A percentile compares a stretch with the other conserved stretches of the same genome.
phyloP scores from a whole-genome alignment of 495 filamentous ascomycete species.

The Xylaria scruposa region DNA sequence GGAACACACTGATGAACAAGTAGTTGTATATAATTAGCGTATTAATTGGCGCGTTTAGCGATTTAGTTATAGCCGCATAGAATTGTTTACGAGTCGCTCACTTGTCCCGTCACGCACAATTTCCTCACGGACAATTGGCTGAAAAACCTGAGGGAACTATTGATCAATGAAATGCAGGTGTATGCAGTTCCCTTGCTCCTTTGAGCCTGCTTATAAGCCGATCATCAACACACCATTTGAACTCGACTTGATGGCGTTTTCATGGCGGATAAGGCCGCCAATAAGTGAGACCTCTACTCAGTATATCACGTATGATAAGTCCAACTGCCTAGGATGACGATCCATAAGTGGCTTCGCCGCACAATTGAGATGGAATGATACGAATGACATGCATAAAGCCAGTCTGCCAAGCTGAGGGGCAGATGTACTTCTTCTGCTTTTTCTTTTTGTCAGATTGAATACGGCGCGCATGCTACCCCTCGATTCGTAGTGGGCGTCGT shows the following conservation, averaged over 20 bases:
- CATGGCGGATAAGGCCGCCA: background rate
- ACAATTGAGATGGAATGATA: background rate
- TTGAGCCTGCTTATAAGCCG: background rate
- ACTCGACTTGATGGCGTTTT: background rate
- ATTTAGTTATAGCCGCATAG: background rate
- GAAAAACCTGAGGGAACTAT: slow-evolving; percentile 5
- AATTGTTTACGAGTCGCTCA: background rate
- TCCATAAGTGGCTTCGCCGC: background rate
- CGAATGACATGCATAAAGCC: background rate
- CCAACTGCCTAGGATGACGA: background rate
- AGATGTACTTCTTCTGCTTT: background rate
- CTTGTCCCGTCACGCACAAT: background rate
- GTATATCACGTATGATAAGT: background rate
- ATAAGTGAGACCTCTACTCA: background rate
- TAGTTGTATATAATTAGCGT: too few relatives aligned
- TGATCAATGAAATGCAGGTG: background rate
- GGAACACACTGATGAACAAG: too few relatives aligned
- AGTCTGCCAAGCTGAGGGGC: background rate
- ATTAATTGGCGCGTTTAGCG: background rate
- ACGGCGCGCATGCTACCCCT: background rate
- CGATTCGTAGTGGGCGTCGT: background rate
- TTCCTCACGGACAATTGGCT: background rate
- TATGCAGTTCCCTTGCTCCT: background rate
- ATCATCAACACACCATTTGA: background rate
- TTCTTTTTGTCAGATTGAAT: background rate